Base-by-base conservation (phyloP, 139 green algal species). In the Coelastrella sp. region DNA sequence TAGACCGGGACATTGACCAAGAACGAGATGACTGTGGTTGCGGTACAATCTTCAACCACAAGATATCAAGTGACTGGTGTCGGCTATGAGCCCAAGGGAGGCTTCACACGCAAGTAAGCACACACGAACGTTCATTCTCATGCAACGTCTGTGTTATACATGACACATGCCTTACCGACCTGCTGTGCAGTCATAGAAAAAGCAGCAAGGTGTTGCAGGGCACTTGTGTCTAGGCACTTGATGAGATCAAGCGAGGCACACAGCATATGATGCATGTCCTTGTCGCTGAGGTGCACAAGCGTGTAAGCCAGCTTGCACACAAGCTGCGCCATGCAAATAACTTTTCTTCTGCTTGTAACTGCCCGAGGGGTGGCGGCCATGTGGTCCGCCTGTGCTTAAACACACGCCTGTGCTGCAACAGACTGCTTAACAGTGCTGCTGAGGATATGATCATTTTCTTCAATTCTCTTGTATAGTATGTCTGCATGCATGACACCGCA, bases 1-100 rank as follows among this genome's bases (percentile, higher is more conserved):
- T 17, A 76, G 81, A 95, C 93, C 7, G 93, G 92, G 23, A 90
- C 92, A n/a, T 80, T 95, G 74, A 93, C 90, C 8, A 87, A 95
- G 88, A 98, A 98, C 84, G 92, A 96, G 91, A 98, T 98, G 96
- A 94, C 90, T 2, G 91, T 93, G 13, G 94, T 95, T 5, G 66
- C 64, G 11, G 6, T 94, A 13, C 82, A 58, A 3, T 91, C 73
- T 14, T 74, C 19, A 47, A 5, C 14, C 7, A 54, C 77, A 4
- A 80, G 73, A 47, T 94, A 93, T 85, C 56, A 64, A 32, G 91
- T 93, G 13, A 73, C 65, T 0, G 92, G 92, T 17, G 91, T 94
- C 47, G 92, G 92, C 57, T 94, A 94, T 76, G 91, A 75, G 14
- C 92, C 92, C 4, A 76, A 85, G 80, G 92, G 92, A 23, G 17